These are phyloP conservation scores for Verticillium dahliae DNA, from an alignment of 2,329 filamentous ascomycete genomes.

Conservation along the genomic window DNA sequence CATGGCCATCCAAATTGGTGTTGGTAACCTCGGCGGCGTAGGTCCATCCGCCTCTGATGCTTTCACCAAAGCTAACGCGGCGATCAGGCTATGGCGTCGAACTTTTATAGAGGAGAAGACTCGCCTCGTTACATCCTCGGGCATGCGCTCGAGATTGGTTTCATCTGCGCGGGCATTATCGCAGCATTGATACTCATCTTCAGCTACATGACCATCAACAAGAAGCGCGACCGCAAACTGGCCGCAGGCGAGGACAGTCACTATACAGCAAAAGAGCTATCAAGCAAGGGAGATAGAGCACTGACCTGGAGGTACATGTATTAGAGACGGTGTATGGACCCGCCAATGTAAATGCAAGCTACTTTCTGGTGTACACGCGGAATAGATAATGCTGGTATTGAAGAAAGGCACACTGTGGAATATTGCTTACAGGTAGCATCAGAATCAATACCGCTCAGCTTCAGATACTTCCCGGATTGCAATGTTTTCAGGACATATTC, in stretches of 20 bases:
- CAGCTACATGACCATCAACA: constrained; percentile 53
- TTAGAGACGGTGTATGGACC: constrained; percentile 13
- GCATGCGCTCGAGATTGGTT: constrained; percentile 42
- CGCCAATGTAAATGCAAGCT: neutral
- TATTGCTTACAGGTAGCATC: too few relatives aligned
- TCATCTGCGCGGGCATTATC: constrained; percentile 37
- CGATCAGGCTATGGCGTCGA: constrained; percentile 58
- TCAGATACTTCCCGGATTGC: too few relatives aligned
- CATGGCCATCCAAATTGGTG: constrained; percentile 58
- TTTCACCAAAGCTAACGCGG: constrained; percentile 1
- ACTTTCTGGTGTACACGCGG: too few relatives aligned
- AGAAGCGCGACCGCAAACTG: constrained; percentile 42
- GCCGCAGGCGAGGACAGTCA: constrained; percentile 32
- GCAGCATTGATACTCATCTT: constrained; percentile 36
- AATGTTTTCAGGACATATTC: too few relatives aligned
- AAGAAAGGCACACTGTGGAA: too few relatives aligned
- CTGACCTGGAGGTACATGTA: constrained; percentile 58
- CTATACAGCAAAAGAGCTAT: constrained; percentile 42
- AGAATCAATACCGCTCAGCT: too few relatives aligned
- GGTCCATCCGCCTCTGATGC: constrained; percentile 10
- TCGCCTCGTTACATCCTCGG: constrained; percentile 42
- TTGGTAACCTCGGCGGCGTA: constrained; percentile 51
- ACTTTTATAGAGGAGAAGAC: constrained; percentile 57
- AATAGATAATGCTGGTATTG: too few relatives aligned
- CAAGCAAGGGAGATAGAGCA: constrained; percentile 53